Percentiles rank a stretch among this genome's conserved stretches.
Conservation (phyloP, 345 rosid genomes). For the Brassica nigra region DNA sequence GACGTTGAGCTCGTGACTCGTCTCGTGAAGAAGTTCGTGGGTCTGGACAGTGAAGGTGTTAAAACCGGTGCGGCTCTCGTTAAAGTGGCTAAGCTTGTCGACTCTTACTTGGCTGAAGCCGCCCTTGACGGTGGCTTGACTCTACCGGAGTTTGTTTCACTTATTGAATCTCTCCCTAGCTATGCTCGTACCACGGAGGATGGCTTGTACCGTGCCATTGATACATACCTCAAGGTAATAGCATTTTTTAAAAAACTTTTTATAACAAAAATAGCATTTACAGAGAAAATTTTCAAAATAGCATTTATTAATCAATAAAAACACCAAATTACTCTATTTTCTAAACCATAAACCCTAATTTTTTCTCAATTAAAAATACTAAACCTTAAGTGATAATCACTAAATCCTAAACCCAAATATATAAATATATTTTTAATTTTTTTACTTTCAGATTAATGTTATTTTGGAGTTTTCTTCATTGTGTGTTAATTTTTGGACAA, state of each 20-base stretch:
- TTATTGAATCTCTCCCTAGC: slow-evolving; percentile 65
- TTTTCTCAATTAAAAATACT: too few relatives aligned
- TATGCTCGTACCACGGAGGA: slow-evolving; percentile 75
- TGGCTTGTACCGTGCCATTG: slow-evolving; percentile 83
- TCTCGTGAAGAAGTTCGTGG: slow-evolving; percentile 61
- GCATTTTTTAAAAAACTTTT: neutral
- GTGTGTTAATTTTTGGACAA: too few relatives aligned
- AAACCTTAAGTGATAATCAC: too few relatives aligned
- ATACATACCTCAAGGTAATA: slow-evolving; percentile 78
- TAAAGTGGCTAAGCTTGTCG: slow-evolving; percentile 87
- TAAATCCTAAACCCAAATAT: too few relatives aligned
- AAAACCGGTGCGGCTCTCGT: slow-evolving; percentile 54
- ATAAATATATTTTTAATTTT: too few relatives aligned
- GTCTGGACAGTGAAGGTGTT: slow-evolving; percentile 51
- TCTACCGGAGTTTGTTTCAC: slow-evolving; percentile 54
- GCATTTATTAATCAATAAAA: too few relatives aligned
- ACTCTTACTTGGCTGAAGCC: slow-evolving; percentile 73
- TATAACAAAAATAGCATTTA: too few relatives aligned
- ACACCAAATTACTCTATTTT: too few relatives aligned
- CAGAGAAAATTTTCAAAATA: too few relatives aligned
- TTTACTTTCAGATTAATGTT: too few relatives aligned
- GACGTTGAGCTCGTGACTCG: slow-evolving; percentile 82
- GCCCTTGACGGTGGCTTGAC: slow-evolving; percentile 65
- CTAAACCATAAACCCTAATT: too few relatives aligned
- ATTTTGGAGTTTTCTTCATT: too few relatives aligned